Evolutionary conservation across 805 yeast species (phyloP), one percentile per base, ranked within the genome.

Genomic region (Kodamaea laetipori): DNA sequence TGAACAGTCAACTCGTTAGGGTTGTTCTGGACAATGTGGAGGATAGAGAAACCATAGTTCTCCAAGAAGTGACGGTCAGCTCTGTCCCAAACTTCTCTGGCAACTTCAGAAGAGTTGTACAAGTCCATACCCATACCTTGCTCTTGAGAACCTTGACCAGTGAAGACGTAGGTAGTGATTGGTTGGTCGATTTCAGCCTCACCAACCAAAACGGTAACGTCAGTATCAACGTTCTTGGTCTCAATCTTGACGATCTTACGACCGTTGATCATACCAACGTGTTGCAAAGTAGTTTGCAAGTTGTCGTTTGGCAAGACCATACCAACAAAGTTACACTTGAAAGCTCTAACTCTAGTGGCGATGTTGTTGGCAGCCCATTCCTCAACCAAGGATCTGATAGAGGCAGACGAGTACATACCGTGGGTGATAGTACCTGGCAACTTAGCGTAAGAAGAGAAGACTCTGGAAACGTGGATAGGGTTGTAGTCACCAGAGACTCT

Each of bases 101-200:
- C 99, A 65, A 94, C 97, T 23, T 81, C 90, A 39, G 96, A 86
- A 32, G 86, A 77, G 53, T 82, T 83, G 69, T 94, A 94, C 64
- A 94, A 79, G 68, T 94, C 99, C 99, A 94, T 94, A 78, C 99
- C 99, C 99, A 94, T 94, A 66, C 97, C 97, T 76, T 95, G 99
- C 70, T 95, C 99, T 73, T 94, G 99, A 48, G 99, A 92, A 68
- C 99, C 99, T 77, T 94, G 99, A 64, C 99, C 99, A 53, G 99
- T 94, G 74, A 95, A 94, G 46, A 94, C 96, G 66, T 87, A 94
- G 15, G 99, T 86, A 34, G 98, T 87, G 42, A 84, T 86, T 25
- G 99, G 99, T 74, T 94, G 99, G 58, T 94, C 98, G 60, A 95
- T 90, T 74, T 94, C 99, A 44, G 99, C 99, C 74, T 89, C 96